Percentiles rank a stretch among this genome's conserved stretches.
Conservation (phyloP, 2,329 filamentous ascomycete species). For the Diaporthe sp. region DNA sequence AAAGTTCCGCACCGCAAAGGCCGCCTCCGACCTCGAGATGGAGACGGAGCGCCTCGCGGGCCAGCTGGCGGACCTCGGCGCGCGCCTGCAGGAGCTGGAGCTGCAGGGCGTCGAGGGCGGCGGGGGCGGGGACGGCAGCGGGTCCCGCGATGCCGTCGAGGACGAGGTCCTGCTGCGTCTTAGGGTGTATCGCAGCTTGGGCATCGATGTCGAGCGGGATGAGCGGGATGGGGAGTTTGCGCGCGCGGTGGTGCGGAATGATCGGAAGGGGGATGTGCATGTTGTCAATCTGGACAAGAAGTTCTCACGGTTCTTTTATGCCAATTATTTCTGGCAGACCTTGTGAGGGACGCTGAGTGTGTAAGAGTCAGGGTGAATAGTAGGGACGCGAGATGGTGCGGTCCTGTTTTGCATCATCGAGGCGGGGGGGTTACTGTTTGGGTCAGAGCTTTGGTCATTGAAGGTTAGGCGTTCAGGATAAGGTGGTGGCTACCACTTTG, state of each 20-base stretch:
- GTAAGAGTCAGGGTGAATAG: neutral
- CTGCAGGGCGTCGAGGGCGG: slow-evolving; percentile 86
- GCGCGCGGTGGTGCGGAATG: slow-evolving; percentile 88
- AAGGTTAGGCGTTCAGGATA: slow-evolving; percentile 26
- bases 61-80: slow-evolving; percentile 81
- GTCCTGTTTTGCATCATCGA: neutral
- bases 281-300: slow-evolving; percentile 95
- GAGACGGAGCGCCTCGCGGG: slow-evolving; percentile 92
- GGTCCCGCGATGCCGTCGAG: slow-evolving; percentile 62
- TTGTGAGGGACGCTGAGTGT: slow-evolving; percentile 66
- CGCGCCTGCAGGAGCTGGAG: slow-evolving; percentile 85
- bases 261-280: slow-evolving; percentile 90
- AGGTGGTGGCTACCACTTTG: neutral
- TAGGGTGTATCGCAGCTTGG: slow-evolving; percentile 91
- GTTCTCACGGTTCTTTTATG: slow-evolving; percentile 92
- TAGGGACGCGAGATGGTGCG: too few species aligned
- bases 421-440: neutral
- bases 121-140: slow-evolving; percentile 48
- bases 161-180: slow-evolving; percentile 81
- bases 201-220: slow-evolving; percentile 87
- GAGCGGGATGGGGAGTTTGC: slow-evolving; percentile 83
- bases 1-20: slow-evolving; percentile 95
- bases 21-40: slow-evolving; percentile 88
- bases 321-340: slow-evolving; percentile 95
- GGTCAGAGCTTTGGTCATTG: slow-evolving; percentile 1